Percentiles rank a stretch among this genome's conserved stretches.
Conservation (phyloP, 2,329 filamentous ascomycete genomes). For the Colletotrichum cordylinicola region DNA sequence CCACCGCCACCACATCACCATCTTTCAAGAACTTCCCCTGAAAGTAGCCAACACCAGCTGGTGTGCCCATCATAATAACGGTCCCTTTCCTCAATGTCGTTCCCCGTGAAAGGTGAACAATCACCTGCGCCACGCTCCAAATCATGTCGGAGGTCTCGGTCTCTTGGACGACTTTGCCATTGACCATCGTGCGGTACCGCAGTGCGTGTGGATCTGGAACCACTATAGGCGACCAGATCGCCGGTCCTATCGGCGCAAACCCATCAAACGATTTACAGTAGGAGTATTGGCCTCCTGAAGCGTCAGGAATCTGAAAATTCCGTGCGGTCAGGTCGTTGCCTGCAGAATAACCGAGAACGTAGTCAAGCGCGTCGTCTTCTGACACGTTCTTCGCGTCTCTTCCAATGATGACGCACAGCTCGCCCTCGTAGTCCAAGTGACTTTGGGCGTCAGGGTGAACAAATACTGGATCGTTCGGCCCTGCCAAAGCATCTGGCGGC, state of each 20-base stretch:
- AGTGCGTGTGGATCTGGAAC: conserved; percentile 29
- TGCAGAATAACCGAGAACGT: conserved; percentile 61
- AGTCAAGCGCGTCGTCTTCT: conserved; percentile 51
- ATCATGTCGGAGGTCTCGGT: conserved; percentile 49
- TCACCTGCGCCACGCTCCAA: conserved; percentile 43
- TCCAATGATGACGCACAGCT: conserved; percentile 55
- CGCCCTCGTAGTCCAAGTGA: conserved; percentile 55
- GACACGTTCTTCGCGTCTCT: conserved; percentile 52
- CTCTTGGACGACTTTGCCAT: conserved; percentile 49
- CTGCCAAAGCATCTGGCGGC: conserved; percentile 21
- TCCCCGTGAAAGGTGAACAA: conserved; percentile 47
- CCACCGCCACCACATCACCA: conserved; percentile 36
- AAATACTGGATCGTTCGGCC: conserved; percentile 17
- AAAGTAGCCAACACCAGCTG: conserved; percentile 41
- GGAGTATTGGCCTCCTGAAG: conserved; percentile 47
- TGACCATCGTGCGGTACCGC: conserved; percentile 37
- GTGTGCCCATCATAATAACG: conserved; percentile 56
- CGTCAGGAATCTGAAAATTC: conserved; percentile 52
- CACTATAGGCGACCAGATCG: conserved; percentile 28
- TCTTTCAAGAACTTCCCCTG: conserved; percentile 35
- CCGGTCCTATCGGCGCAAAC: conserved; percentile 56
- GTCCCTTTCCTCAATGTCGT: conserved; percentile 52
- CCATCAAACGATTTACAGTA: conserved; percentile 58
- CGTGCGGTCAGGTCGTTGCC: conserved; percentile 59
- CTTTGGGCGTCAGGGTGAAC: conserved; percentile 43